Evolutionary conservation across 108 stramenopile species (phyloP).

Genomic region (Cyclotella sp.): DNA sequence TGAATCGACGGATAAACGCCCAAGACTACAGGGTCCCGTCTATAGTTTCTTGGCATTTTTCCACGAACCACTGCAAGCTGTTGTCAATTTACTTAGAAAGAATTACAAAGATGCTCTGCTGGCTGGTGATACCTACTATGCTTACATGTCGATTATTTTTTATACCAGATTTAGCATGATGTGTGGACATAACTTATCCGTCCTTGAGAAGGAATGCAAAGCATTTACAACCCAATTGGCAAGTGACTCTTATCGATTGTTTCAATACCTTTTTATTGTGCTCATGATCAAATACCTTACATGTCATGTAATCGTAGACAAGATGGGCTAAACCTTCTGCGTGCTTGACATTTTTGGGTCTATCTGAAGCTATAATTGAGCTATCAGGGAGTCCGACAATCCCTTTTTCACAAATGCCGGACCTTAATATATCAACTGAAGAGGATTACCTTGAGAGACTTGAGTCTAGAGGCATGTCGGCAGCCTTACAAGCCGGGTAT

Average conservation of each 20-base stretch:
- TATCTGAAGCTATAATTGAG: no score
- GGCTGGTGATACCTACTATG: slow-evolving; percentile 19
- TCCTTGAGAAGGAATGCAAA: slow-evolving; percentile 19
- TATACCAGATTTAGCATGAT: not conserved
- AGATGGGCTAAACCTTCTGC: no score
- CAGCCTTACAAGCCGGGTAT: not conserved
- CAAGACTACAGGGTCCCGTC: not conserved
- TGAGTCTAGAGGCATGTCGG: no score
- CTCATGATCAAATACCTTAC: no score
- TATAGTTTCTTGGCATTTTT: not conserved
- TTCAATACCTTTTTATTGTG: not conserved
- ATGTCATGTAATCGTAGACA: not conserved
- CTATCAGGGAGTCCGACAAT: no score
- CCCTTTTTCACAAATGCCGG: no score
- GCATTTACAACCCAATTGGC: not conserved
- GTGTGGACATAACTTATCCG: slow-evolving; percentile 8
- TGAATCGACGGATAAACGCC: not conserved
- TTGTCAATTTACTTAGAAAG: not conserved
- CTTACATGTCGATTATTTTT: not conserved
- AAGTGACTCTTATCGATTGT: not conserved
- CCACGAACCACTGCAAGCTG: slow-evolving; percentile 16
- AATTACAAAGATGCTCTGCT: not conserved
- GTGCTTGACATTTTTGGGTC: no score
- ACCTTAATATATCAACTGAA: not conserved
- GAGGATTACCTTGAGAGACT: not conserved